Percentiles rank a stretch among this genome's conserved stretches.
phyloP scores from a whole-genome alignment of 1,284 basidiomycete species.

The Chondrostereum purpureum region DNA sequence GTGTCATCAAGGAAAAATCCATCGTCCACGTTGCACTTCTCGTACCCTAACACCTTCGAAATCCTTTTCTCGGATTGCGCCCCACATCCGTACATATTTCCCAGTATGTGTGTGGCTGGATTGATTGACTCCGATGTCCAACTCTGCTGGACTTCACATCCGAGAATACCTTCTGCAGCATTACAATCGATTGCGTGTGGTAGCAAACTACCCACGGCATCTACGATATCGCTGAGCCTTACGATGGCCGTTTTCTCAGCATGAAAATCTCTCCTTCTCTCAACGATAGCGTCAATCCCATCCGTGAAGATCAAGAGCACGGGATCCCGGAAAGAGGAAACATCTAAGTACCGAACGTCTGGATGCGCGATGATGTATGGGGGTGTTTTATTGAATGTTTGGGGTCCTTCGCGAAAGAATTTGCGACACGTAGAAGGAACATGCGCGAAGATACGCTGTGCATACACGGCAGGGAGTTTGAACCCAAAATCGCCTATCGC shows the following conservation, averaged over 20 bases:
- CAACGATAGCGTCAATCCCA: not conserved
- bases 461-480: not conserved
- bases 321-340: not conserved
- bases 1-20: too few species aligned
- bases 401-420: not conserved
- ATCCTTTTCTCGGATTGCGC: too few species aligned
- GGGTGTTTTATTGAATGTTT: not conserved
- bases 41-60: too few species aligned
- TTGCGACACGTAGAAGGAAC: not conserved
- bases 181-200: not conserved
- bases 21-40: too few species aligned
- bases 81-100: not conserved
- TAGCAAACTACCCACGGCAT: not conserved
- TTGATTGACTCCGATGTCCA: not conserved
- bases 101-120: not conserved
- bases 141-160: not conserved
- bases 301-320: not conserved
- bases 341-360: not conserved
- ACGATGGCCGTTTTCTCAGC: not conserved
- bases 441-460: not conserved
- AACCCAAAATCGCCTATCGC: not conserved
- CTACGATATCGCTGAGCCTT: not conserved
- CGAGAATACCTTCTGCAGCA: not conserved
- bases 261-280: not conserved
- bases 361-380: not conserved